A percentile compares a stretch with the other conserved stretches of the same genome.
phyloP scores from a whole-genome alignment of 208 protist species.

The Borovskyia barvae region DNA sequence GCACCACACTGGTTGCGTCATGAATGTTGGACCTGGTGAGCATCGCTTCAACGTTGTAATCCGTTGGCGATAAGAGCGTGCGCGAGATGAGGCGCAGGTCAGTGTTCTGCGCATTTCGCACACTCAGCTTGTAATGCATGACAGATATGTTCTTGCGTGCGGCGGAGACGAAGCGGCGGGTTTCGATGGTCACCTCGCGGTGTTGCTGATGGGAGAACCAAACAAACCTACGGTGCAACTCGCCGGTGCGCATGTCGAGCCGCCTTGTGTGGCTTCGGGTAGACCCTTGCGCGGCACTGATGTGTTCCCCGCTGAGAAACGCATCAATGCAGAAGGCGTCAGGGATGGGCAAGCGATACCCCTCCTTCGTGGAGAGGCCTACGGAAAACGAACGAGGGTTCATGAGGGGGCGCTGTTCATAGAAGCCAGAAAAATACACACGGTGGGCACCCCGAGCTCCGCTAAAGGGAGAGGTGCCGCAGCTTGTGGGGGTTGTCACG shows the following conservation, averaged over 20 bases:
- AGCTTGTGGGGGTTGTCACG: background rate
- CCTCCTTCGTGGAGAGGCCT: conserved; percentile 41
- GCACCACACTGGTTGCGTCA: conserved; percentile 64
- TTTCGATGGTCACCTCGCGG: conserved; percentile 79
- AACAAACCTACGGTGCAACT: conserved; percentile 65
- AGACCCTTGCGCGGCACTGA: conserved; percentile 54
- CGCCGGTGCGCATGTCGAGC: conserved; percentile 74
- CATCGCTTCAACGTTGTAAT: conserved; percentile 70
- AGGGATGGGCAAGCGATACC: conserved; percentile 69
- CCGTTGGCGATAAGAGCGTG: conserved; percentile 36
- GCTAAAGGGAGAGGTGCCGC: conserved; percentile 1
- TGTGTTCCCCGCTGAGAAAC: conserved; percentile 80
- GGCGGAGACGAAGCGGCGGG: conserved; percentile 64
- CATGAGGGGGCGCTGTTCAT: conserved; percentile 55
- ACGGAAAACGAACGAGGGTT: conserved; percentile 32
- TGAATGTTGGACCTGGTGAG: conserved; percentile 54
- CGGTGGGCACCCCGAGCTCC: conserved; percentile 9
- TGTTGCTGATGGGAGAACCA: conserved; percentile 70
- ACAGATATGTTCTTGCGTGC: conserved; percentile 67
- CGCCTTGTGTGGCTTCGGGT: conserved; percentile 55
- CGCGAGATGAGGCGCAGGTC: conserved; percentile 86
- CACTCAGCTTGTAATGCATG: conserved; percentile 65
- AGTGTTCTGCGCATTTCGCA: conserved; percentile 79
- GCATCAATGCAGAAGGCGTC: conserved; percentile 86
- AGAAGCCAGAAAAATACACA: conserved; percentile 69